Percentiles rank a stretch among this genome's conserved stretches.
Evolutionary conservation across 176 grass and related monocot genomes (phyloP).

Genomic region (Avena sativa): DNA sequence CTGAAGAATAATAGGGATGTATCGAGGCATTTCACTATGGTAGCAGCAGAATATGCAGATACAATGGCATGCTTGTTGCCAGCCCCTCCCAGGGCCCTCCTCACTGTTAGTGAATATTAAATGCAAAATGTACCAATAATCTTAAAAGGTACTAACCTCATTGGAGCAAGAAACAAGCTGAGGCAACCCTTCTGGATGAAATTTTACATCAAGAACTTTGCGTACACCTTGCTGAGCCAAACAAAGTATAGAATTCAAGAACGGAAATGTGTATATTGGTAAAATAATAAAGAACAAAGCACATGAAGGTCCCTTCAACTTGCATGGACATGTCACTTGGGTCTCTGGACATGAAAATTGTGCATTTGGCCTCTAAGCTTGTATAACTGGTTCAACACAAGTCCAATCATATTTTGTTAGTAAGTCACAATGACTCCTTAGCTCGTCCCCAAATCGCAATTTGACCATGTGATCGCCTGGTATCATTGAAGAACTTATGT

Average conservation of each 20-base stretch:
- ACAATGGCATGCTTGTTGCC: not conserved
- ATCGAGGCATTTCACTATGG: not conserved
- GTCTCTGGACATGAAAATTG: not conserved
- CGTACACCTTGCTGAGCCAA: constrained; percentile 80
- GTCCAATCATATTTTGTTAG: constrained; percentile 20
- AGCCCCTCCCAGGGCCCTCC: not conserved
- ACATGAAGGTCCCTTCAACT: constrained; percentile 13
- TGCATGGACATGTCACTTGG: constrained; percentile 12
- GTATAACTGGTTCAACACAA: constrained; percentile 6
- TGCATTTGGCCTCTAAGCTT: constrained; percentile 5
- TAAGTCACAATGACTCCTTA: not conserved
- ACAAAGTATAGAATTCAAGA: constrained; percentile 37
- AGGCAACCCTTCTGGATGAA: constrained; percentile 96
- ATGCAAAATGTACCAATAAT: constrained; percentile 8
- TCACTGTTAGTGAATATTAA: constrained; percentile 25
- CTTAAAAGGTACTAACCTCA: constrained; percentile 65
- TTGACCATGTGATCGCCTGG: not conserved
- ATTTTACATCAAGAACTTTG: constrained; percentile 96
- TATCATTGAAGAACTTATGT: constrained; percentile 8
- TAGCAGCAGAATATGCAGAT: not conserved
- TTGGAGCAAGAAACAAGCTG: constrained; percentile 94
- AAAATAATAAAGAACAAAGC: constrained; percentile 24
- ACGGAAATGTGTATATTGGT: constrained; percentile 29
- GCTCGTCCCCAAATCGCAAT: not conserved
- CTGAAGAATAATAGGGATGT: constrained; percentile 20